phyloP scores from a whole-genome alignment of 768 basidiomycete genomes.

The Tremella mesenterica region DNA sequence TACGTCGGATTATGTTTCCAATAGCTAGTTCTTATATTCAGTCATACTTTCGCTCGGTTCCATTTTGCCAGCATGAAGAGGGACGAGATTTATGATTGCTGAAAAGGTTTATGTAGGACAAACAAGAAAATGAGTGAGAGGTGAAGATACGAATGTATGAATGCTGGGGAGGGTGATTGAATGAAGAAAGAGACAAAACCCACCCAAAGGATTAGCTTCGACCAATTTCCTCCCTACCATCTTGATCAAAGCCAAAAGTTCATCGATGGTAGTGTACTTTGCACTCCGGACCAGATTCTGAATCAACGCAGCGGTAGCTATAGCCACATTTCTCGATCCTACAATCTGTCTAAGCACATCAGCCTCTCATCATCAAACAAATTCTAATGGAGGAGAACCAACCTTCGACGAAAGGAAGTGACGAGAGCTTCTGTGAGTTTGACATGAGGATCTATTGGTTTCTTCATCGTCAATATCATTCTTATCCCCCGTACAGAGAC shows the following conservation, averaged over 20 bases:
- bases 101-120: background rate
- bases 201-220: conserved; percentile 93
- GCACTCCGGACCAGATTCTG: conserved; percentile 82
- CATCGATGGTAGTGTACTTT: conserved; percentile 75
- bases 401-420: conserved; percentile 29
- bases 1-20: conserved; percentile 86
- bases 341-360: conserved; percentile 49
- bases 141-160: background rate
- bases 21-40: conserved; percentile 82
- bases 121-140: background rate
- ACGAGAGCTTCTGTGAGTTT: conserved; percentile 26
- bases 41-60: conserved; percentile 4
- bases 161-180: background rate
- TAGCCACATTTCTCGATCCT: conserved; percentile 77
- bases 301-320: conserved; percentile 80
- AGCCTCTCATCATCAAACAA: background rate
- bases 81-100: background rate
- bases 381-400: background rate
- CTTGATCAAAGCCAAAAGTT: conserved; percentile 70
- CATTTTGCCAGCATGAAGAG: background rate
- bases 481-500: background rate
- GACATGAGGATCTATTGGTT: conserved; percentile 20
- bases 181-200: conserved; percentile 1
- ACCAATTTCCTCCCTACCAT: conserved; percentile 68
- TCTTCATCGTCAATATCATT: conserved; percentile 15